Base-by-base conservation (phyloP, 2,329 filamentous ascomycete species). In the Orbilia ellipsospora region DNA sequence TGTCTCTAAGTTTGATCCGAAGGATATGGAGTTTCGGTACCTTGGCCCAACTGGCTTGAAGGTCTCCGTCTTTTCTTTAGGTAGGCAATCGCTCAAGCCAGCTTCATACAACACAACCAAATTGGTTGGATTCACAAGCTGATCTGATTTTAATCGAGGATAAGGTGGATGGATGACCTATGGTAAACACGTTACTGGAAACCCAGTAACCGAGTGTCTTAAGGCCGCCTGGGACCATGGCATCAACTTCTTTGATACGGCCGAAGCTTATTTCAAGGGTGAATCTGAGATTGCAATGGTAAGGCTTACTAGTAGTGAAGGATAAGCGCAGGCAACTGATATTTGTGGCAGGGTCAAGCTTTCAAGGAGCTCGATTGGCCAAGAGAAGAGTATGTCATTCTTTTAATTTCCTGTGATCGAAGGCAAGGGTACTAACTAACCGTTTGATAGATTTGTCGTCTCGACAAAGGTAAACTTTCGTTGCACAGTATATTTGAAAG, bases 191-290 rank as follows among this genome's bases (percentile, higher is more conserved):
- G 70, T 77, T 36, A 75, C 63, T 4, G 75, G 75, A 2, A 77
- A 75, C 36, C 69, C 75, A 6, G 75, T 77, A 0, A 81, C 81
- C 52, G 81, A 80, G 0, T 83, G 82, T 73, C 82, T 87, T 77
- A 83, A 87, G 80, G 85, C 86, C 1, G 88, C 88, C 6, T 89
- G 87, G 78, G 86, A 89, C 78, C 83, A 82, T 57, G 88, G 88
- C 5, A 84, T 89, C 80, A 89, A 89, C 82, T 89, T 88, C 82
- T 89, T 89, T 78, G 88, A 89, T 80, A 87, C 85, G 48, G 87
- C 88, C 45, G 87, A 89, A 81, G 83, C 20, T 13, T 89, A 89
- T 79, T 83, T 85, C 76, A 86, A 83, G 5, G 88, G 89, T 72
- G 84, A 89, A 79, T 89, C 87, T 23, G 89, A 90, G 81, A 83